Percentiles rank a stretch among this genome's conserved stretches.
Evolutionary conservation across 2,329 filamentous ascomycete species (phyloP).

Genomic region (Colletotrichum viniferum): DNA sequence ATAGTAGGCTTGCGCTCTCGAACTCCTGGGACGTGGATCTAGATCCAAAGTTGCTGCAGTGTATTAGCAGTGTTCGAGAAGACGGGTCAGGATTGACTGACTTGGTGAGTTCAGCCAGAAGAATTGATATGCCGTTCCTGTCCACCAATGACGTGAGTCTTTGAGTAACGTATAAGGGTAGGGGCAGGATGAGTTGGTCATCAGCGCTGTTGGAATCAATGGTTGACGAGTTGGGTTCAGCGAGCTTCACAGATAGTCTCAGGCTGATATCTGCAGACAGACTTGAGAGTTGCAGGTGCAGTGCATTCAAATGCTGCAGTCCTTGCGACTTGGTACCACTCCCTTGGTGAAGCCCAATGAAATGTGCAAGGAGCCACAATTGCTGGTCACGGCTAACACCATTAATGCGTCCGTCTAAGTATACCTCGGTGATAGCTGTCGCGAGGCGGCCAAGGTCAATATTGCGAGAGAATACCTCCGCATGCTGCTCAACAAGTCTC

Average conservation of each 20-base stretch:
- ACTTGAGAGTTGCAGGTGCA: constrained; percentile 59
- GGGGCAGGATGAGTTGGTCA: constrained; percentile 33
- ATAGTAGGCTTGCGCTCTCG: constrained; percentile 64
- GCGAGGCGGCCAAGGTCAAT: constrained; percentile 47
- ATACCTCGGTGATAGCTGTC: constrained; percentile 41
- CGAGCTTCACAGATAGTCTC: constrained; percentile 36
- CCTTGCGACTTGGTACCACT: constrained; percentile 37
- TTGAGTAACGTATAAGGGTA: constrained; percentile 64
- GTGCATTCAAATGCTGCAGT: constrained; percentile 50
- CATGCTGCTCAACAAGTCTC: constrained; percentile 43
- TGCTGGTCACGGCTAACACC: constrained; percentile 44
- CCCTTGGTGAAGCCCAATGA: constrained; percentile 60
- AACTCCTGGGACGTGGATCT: constrained; percentile 32
- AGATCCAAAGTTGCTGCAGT: constrained; percentile 12
- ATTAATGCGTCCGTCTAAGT: constrained; percentile 29
- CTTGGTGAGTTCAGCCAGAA: constrained; percentile 43
- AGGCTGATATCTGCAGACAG: constrained; percentile 56
- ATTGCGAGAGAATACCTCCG: constrained; percentile 35
- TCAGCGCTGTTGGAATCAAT: constrained; percentile 13
- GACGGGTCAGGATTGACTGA: not conserved
- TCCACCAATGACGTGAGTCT: constrained; percentile 76
- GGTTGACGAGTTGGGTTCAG: not conserved
- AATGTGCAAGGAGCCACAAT: constrained; percentile 71
- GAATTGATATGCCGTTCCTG: constrained; percentile 72
- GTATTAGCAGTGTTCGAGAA: not conserved